phyloP scores from a whole-genome alignment of 345 rosid species.

The Citrus inodora region DNA sequence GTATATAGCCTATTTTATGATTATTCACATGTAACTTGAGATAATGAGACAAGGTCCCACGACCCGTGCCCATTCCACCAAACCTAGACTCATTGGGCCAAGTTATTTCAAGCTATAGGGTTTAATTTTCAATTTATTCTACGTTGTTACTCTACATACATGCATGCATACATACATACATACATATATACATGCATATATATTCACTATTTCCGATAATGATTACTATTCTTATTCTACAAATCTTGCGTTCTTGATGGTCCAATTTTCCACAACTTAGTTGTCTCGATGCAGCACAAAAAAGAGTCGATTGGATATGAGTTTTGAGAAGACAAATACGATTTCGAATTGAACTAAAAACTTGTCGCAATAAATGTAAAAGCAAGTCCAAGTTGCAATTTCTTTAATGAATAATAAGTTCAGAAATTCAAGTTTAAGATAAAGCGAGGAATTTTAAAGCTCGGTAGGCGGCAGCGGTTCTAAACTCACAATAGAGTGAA shows the following conservation, averaged over 20 bases:
- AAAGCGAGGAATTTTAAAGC: too few relatives aligned
- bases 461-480: too few relatives aligned
- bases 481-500: too few relatives aligned
- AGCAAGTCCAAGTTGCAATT: too few relatives aligned
- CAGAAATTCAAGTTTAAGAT: too few relatives aligned
- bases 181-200: too few relatives aligned
- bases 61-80: conserved; percentile 10
- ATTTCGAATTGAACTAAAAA: not conserved
- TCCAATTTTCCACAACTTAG: not conserved
- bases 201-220: too few relatives aligned
- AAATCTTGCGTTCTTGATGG: not conserved
- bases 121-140: too few relatives aligned
- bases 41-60: conserved; percentile 9
- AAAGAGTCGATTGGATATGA: not conserved
- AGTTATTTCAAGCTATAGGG: conserved; percentile 1
- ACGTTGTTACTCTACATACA: not conserved
- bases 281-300: not conserved
- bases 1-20: conserved; percentile 21
- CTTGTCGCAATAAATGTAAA: not conserved
- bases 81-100: conserved; percentile 2
- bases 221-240: not conserved
- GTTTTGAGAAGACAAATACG: not conserved
- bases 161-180: too few relatives aligned
- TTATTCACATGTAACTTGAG: conserved; percentile 8
- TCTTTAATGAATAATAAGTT: too few relatives aligned